A percentile compares a stretch with the other conserved stretches of the same genome.
Conservation (phyloP, 2,329 filamentous ascomycete genomes). For the Colletotrichum noveboracense region DNA sequence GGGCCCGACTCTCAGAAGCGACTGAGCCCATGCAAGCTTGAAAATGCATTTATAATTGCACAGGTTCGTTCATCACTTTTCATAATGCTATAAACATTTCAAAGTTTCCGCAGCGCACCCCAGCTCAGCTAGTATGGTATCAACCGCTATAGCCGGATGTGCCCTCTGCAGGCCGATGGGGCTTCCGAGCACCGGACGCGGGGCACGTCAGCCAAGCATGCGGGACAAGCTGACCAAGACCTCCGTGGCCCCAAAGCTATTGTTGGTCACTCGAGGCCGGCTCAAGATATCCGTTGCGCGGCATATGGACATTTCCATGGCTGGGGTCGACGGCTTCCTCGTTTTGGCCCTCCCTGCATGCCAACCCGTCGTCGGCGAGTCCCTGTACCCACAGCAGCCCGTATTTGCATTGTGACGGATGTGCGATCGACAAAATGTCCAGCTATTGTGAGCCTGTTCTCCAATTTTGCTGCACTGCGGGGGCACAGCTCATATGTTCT, state of each 20-base stretch:
- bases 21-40: background rate
- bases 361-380: slow-evolving; percentile 29
- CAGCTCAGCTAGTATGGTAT: slow-evolving; percentile 32
- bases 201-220: slow-evolving; percentile 3
- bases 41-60: background rate
- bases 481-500: background rate
- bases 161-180: slow-evolving; percentile 29
- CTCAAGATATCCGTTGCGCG: slow-evolving; percentile 45
- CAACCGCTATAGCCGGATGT: slow-evolving; percentile 26
- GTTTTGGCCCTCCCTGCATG: slow-evolving; percentile 33
- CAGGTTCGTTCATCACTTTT: slow-evolving; percentile 33
- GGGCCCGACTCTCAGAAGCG: background rate
- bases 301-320: slow-evolving; percentile 38
- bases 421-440: slow-evolving; percentile 34
- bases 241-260: slow-evolving; percentile 28
- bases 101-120: slow-evolving; percentile 26
- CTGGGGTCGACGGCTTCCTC: slow-evolving; percentile 30
- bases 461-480: background rate
- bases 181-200: slow-evolving; percentile 27
- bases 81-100: background rate
- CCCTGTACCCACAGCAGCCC: slow-evolving; percentile 29
- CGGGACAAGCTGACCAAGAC: slow-evolving; percentile 24
- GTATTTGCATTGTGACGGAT: slow-evolving; percentile 39
- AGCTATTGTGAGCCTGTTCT: slow-evolving; percentile 34
- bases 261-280: slow-evolving; percentile 50